phyloP scores from a whole-genome alignment of 1,284 basidiomycete species.

The Apiotrichum brassicae region DNA sequence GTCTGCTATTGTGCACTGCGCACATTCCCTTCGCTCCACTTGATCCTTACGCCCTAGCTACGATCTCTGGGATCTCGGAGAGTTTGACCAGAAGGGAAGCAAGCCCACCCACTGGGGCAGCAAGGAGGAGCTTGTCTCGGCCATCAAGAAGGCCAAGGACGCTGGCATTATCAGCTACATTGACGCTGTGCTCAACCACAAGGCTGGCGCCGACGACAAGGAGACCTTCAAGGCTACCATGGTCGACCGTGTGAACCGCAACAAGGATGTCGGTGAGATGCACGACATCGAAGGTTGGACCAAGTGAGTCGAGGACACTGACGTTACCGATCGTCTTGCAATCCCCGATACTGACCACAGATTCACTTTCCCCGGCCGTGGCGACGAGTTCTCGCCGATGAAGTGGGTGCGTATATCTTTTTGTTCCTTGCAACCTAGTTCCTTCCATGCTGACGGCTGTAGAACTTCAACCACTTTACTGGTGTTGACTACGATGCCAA shows the following conservation, averaged over 20 bases:
- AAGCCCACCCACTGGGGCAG: constrained; percentile 84
- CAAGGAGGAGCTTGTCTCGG: constrained; percentile 67
- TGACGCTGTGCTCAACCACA: constrained; percentile 54
- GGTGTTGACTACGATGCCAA: constrained; percentile 83
- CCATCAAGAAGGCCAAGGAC: constrained; percentile 51
- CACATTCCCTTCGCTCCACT: no score
- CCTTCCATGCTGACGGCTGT: background rate
- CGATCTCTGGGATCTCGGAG: constrained; percentile 79
- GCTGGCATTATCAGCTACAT: constrained; percentile 47
- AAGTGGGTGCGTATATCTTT: constrained; percentile 47
- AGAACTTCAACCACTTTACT: constrained; percentile 50
- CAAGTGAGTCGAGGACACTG: constrained; percentile 26
- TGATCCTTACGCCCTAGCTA: no score
- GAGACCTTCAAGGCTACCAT: constrained; percentile 71
- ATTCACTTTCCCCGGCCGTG: constrained; percentile 74
- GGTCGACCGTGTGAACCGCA: constrained; percentile 56
- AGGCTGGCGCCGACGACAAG: constrained; percentile 66
- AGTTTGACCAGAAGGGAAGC: constrained; percentile 79
- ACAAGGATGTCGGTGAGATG: constrained; percentile 54
- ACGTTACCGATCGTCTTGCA: background rate
- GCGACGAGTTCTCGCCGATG: constrained; percentile 56
- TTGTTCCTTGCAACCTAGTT: no score
- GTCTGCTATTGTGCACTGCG: background rate
- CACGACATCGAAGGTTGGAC: constrained; percentile 82
- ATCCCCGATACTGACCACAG: constrained; percentile 42